Base-by-base conservation (phyloP, 768 basidiomycete species). In the Macrolepiota albuminosa region DNA sequence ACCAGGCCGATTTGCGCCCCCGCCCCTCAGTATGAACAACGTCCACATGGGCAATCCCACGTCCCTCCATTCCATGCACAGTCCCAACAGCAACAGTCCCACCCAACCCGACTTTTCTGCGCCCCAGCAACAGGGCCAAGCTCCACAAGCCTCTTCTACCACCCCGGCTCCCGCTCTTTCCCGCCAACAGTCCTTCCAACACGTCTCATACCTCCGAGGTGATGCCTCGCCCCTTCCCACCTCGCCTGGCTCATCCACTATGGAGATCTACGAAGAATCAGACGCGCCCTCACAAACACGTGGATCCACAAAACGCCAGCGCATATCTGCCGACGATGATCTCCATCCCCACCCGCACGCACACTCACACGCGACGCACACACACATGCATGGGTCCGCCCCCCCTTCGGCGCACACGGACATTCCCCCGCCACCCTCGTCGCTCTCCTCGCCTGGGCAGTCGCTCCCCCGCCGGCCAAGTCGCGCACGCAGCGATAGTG, bases 401-500 rank as follows among this genome's bases (percentile, higher is more conserved):
- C 55, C 61, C 51, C 62, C 61, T 43, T 72, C 72, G 39, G 72
- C 73, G 46, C 54, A 61, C 7, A 26, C 54, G 1, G 60, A 61
- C 58, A 69, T 70, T 58, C 62, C 50, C n/a, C 33, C 9, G 2
- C 39, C 75, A 2, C 67, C 75, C 13, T 72, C 73, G 2, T 71
- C 73, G 1, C 75, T 63, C 13, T 63, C 62, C 1, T 60, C 62
- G 34, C 42, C 65, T 11, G 53, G 64, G 26, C 49, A 36, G 33
- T 13, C 51, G 36, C 24, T 37, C 2, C 52, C 52, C 4, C 52
- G 52, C 4, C 24, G 52, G 1, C 67, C 76, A 51, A 76, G 79
- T 54, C 77, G 87, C n/a, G 86, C 86, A 36, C 72, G 87, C 66
- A 87, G 86, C 66, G 87, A 89, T 66, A 84, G 82, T 36, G 84